Percentiles rank a stretch among this genome's conserved stretches.
Evolutionary conservation across 495 filamentous ascomycete genomes (phyloP).

Genomic region (Neurospora cerealis): DNA sequence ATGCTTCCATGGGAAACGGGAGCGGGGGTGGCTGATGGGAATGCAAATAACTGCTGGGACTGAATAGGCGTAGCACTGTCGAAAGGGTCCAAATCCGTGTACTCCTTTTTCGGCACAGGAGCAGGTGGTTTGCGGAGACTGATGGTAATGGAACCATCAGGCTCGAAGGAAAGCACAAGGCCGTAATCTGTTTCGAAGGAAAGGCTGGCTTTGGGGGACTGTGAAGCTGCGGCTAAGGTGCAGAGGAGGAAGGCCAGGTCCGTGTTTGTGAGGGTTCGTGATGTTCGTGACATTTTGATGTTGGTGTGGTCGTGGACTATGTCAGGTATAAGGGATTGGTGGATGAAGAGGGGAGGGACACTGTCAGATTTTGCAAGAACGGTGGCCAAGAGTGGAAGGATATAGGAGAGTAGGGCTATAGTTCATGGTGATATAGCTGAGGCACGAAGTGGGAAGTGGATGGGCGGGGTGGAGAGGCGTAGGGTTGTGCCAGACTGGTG

Average conservation of each 20-base stretch:
- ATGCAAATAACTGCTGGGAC: not conserved
- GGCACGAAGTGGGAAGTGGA: not conserved
- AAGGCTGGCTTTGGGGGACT: not conserved
- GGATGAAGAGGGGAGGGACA: not conserved
- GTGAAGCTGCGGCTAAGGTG: not conserved
- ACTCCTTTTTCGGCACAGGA: not conserved
- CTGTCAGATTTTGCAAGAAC: not conserved
- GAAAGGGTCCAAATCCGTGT: not conserved
- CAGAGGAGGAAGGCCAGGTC: slow-evolving; percentile 14
- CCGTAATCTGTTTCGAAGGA: slow-evolving; percentile 5
- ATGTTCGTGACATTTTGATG: slow-evolving; percentile 1
- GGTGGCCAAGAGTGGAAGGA: not conserved
- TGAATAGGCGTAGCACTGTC: not conserved
- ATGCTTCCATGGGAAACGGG: not conserved
- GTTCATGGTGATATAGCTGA: not conserved
- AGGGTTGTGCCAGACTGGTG: not conserved
- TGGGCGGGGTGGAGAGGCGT: not conserved
- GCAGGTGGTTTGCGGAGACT: not conserved
- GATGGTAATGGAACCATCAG: slow-evolving; percentile 1
- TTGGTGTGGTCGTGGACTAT: not conserved
- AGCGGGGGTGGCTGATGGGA: not conserved
- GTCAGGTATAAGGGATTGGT: not conserved
- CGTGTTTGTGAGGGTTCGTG: slow-evolving; percentile 8
- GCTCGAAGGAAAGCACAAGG: slow-evolving; percentile 2
- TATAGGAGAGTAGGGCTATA: not conserved